These are phyloP conservation scores for Puccinia triticina DNA, from an alignment of 1,284 basidiomycete species.

Conservation along the genomic window DNA sequence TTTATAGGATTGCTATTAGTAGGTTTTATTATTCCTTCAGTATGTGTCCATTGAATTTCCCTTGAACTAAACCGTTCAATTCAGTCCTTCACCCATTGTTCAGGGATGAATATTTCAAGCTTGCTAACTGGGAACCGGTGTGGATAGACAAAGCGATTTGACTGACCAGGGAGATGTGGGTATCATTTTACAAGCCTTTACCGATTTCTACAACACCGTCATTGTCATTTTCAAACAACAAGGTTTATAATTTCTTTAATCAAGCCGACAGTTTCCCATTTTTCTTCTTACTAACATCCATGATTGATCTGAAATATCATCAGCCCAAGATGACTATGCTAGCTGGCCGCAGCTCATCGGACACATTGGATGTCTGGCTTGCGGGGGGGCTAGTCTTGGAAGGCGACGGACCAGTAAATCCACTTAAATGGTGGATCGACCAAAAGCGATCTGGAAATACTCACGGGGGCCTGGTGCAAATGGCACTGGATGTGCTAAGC, in stretches of 20 bases:
- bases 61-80: not conserved
- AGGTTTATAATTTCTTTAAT: not conserved
- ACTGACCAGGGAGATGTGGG: not conserved
- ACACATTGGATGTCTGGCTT: not conserved
- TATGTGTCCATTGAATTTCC: not conserved
- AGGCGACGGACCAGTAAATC: not conserved
- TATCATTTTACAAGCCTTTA: no score
- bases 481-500: not conserved
- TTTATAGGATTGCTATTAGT: slow-evolving; percentile 16
- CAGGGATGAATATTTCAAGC: no score
- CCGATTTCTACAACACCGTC: not conserved
- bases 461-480: not conserved
- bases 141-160: slow-evolving; percentile 4
- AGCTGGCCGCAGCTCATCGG: not conserved
- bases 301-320: no score
- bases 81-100: no score
- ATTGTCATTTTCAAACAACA: not conserved
- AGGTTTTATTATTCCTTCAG: not conserved
- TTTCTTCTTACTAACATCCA: no score
- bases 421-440: not conserved
- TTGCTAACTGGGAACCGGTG: not conserved
- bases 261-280: not conserved
- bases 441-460: not conserved
- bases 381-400: not conserved
- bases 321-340: slow-evolving; percentile 10